phyloP scores from a whole-genome alignment of 768 basidiomycete genomes.

The Russula brevipes region DNA sequence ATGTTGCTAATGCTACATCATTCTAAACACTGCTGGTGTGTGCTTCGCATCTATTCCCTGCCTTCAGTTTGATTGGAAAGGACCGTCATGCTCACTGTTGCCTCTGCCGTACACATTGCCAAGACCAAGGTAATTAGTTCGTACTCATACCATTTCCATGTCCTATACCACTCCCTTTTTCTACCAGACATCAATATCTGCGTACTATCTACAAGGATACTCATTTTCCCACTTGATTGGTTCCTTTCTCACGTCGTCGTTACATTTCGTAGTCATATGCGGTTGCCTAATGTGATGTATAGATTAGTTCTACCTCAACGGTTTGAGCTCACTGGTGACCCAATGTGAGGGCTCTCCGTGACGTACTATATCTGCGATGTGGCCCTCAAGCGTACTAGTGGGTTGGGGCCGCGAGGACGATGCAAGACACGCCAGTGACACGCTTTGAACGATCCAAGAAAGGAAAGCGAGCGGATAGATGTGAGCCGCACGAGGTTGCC shows the following conservation, averaged over 20 bases:
- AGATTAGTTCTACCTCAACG: background rate
- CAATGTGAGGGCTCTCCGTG: background rate
- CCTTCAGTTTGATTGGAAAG: conserved; percentile 1
- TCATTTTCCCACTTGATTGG: conserved; percentile 22
- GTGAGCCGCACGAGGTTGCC: background rate
- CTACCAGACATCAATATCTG: conserved; percentile 30
- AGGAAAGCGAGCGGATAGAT: background rate
- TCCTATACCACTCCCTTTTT: conserved; percentile 34
- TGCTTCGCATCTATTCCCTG: background rate
- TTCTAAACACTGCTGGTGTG: conserved; percentile 9
- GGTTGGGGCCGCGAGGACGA: no score
- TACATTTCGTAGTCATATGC: conserved; percentile 1
- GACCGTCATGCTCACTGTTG: background rate
- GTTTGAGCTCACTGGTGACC: background rate
- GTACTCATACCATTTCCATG: conserved; percentile 36
- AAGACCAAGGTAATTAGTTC: background rate
- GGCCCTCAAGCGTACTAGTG: background rate
- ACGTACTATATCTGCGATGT: background rate
- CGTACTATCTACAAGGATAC: conserved; percentile 22
- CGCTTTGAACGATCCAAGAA: background rate
- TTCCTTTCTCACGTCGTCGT: conserved; percentile 5
- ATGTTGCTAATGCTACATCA: conserved; percentile 50
- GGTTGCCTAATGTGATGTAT: conserved; percentile 14
- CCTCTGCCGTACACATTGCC: background rate
- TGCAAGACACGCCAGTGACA: no score